phyloP scores from a whole-genome alignment of 108 stramenopile genomes.

The Pseudonitzschia delicatissima region DNA sequence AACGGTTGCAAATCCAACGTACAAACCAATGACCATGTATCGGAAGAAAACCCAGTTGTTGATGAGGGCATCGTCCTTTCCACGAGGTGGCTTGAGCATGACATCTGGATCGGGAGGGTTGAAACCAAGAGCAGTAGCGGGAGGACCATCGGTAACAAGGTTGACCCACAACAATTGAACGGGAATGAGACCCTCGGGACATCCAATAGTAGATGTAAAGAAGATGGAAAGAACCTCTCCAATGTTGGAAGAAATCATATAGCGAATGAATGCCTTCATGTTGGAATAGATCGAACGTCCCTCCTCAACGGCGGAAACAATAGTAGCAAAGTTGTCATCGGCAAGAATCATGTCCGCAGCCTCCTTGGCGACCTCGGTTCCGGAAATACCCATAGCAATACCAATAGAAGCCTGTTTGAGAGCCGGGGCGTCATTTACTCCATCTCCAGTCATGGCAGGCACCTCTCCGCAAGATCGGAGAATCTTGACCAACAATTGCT shows the following conservation, averaged over 20 bases:
- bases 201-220: constrained; percentile 64
- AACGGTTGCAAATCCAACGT: constrained; percentile 9
- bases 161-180: constrained; percentile 92
- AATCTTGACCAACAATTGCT: constrained; percentile 8
- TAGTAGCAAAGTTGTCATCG: constrained; percentile 95
- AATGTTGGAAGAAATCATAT: constrained; percentile 89
- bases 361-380: constrained; percentile 12
- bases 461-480: neutral
- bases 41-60: constrained; percentile 13
- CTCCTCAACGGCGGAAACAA: constrained; percentile 63
- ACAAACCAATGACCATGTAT: constrained; percentile 13
- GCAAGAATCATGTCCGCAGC: constrained; percentile 92
- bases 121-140: constrained; percentile 90
- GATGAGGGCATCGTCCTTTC: constrained; percentile 6
- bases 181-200: constrained; percentile 80
- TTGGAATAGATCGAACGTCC: constrained; percentile 80
- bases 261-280: constrained; percentile 84
- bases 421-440: constrained; percentile 96
- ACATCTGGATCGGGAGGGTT: constrained; percentile 69
- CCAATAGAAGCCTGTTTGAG: constrained; percentile 91
- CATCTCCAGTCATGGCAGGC: constrained; percentile 91
- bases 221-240: constrained; percentile 80
- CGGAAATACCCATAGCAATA: constrained; percentile 70
- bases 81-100: constrained; percentile 54
- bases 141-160: constrained; percentile 90